Evolutionary conservation across 75 land plant genomes (phyloP), one percentile per base, ranked within the genome.

Genomic region (Sequoiadendron giganteum): DNA sequence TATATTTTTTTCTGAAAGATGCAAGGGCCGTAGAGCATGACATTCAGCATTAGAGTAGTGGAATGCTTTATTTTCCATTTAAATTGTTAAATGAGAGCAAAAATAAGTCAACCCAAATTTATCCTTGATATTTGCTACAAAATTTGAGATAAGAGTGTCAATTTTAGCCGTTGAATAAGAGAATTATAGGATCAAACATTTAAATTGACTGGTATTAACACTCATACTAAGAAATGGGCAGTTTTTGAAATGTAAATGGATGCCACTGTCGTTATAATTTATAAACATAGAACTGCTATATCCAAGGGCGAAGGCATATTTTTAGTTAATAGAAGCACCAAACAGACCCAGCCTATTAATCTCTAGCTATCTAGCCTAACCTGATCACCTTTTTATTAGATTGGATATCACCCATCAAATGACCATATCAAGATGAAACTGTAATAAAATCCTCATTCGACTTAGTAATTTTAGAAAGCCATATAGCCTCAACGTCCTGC

Each of bases 1-100:
- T 10, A 52, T 11, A 2, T 52, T 52, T 98, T 96, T 91, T 18
- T 25, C 54, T 13, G 16, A 25, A 38, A 58, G 49, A 16, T 76
- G 79, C 79, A 76, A 52, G 54, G 54, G 54, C 54, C 2, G 15
- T 52, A 52, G 54, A 52, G 54, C 10, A 52, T 2, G 54, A 52
- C 11, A 52, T 10, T 14, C 54, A 52, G 54, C 54, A 52, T 52
- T 52, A 11, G 54, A 52, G 15, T 14, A 11, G 15, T 52, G 54
- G 13, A 45, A 45, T 45, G 5, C 47, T 45, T 45, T 45, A 45
- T 45, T 4, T 45, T 45, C 47, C 3, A 5, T 14, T 52, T 14
- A 52, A 52, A 14, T 52, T 52, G 54, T 52, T 52, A 11, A 52
- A 14, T 10, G 15, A 14, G 54, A 52, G 54, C 14, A 52, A 14